Evolutionary conservation across 2,329 filamentous ascomycete species (phyloP), one percentile per base, ranked within the genome.

Genomic region (Pseudogymnoascus sp.): DNA sequence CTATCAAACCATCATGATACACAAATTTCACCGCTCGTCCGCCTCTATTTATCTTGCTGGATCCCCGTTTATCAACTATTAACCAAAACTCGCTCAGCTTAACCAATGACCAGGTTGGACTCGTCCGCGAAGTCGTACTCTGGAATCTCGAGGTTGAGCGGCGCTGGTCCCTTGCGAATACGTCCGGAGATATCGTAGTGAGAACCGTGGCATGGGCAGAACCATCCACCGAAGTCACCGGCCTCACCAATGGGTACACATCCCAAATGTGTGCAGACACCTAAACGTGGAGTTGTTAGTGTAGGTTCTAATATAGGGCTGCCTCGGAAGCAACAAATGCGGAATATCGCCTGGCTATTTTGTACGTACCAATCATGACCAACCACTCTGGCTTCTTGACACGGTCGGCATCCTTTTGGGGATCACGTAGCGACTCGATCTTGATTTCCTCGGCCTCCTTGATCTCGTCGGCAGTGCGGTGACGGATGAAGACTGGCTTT

Each of bases 131-230:
- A 97, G 72, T 90, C 90, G 82, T 97, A 96, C 72, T 78, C 76
- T 68, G 93, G 94, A 69, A 97, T 86, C 82, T 97, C 94, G 74
- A 99, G 86, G 84, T 99, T 99, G 73, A 99, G 85, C 68, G 94
- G 94, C 65, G 94, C 94, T 66, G 94, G 94, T 68, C 94, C 94
- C 85, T 90, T 97, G 82, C 94, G 88, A 84, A 96, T 90, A 79
- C 94, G 91, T 76, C 94, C 94, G 67, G 92, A 97, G 77, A 99
- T 97, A 77, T 99, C 94, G 86, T 99, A 99, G 84, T 99, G 94
- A 70, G 92, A 97, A 78, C 94, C 94, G 85, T 99, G 94, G 89
- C 94, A 99, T 68, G 94, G 94, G 83, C 94, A 99, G 89, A 99
- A 99, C 94, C 94, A 99, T 75, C 94, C 94, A 75, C 94, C 94